Evolutionary conservation across 139 green algal genomes (phyloP).

Genomic region (Micractinium conductrix): DNA sequence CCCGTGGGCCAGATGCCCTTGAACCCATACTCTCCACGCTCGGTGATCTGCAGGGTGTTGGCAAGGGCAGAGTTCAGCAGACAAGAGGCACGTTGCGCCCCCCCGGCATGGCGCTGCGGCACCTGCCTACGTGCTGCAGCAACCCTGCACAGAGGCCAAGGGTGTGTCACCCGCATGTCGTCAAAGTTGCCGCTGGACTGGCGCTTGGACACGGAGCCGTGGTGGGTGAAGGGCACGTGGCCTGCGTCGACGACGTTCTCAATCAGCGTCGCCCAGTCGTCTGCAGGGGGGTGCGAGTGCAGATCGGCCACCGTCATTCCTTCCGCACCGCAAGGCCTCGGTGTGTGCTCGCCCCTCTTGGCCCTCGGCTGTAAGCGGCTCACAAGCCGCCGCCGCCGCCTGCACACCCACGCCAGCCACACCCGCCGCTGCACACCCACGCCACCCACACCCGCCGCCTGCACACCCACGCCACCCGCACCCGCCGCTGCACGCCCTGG

Average conservation of each 20-base stretch:
- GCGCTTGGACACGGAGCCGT: conserved; percentile 52
- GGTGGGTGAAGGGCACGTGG: conserved; percentile 68
- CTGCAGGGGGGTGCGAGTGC: neutral
- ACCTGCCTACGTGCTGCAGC: neutral
- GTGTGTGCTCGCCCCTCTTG: too few relatives aligned
- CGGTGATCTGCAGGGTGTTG: conserved; percentile 17
- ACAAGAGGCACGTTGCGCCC: neutral
- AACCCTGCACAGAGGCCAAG: too few relatives aligned
- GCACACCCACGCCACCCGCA: too few relatives aligned
- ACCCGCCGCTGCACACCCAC: too few relatives aligned
- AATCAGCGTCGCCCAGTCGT: conserved; percentile 53
- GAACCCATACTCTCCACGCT: conserved; percentile 42
- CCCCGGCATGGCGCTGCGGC: too few relatives aligned
- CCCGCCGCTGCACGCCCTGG: too few relatives aligned
- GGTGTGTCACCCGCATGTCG: conserved; percentile 39
- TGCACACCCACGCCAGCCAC: too few relatives aligned
- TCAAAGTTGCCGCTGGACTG: conserved; percentile 35
- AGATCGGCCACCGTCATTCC: neutral
- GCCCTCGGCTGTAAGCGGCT: too few relatives aligned
- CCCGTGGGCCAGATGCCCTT: conserved; percentile 43
- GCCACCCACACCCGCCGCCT: too few relatives aligned
- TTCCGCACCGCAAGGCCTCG: too few relatives aligned
- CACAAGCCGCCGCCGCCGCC: too few relatives aligned
- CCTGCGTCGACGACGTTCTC: conserved; percentile 57
- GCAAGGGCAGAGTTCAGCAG: neutral